These are phyloP conservation scores for Tylopilus rubrobrunneus DNA, from an alignment of 768 basidiomycete species.

Conservation along the genomic window DNA sequence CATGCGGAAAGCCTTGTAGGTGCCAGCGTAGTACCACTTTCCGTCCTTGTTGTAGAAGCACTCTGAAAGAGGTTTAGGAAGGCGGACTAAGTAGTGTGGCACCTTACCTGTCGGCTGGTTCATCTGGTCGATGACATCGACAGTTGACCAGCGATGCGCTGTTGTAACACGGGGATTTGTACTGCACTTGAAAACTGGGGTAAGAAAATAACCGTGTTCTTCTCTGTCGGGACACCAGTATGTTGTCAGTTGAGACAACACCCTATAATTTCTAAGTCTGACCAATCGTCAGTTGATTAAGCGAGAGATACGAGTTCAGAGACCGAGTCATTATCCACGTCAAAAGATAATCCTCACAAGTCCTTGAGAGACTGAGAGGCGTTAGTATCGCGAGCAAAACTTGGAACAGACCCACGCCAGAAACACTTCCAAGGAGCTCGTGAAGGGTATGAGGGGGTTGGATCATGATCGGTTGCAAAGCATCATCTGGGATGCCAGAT, in stretches of 20 bases:
- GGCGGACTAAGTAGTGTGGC: neutral
- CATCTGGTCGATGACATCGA: constrained; percentile 61
- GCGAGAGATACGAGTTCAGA: neutral
- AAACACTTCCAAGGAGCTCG: constrained; percentile 59
- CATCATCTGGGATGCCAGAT: constrained; percentile 56
- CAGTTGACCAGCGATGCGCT: constrained; percentile 68
- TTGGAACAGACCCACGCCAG: constrained; percentile 44
- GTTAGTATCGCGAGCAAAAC: constrained; percentile 1
- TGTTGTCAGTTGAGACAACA: constrained; percentile 64
- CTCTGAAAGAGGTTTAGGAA: constrained; percentile 40
- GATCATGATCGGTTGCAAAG: constrained; percentile 64
- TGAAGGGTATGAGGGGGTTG: constrained; percentile 61
- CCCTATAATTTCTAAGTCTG: constrained; percentile 64
- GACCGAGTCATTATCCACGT: neutral
- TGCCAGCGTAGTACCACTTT: constrained; percentile 82
- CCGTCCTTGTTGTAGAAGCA: constrained; percentile 81
- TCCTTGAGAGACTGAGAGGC: constrained; percentile 48
- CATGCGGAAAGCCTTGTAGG: constrained; percentile 63
- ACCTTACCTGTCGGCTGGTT: constrained; percentile 57
- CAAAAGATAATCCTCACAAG: constrained; percentile 40
- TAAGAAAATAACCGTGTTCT: constrained; percentile 76
- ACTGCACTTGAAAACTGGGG: constrained; percentile 70
- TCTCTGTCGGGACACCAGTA: constrained; percentile 79
- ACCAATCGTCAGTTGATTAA: neutral
- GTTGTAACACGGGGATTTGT: constrained; percentile 75